These are phyloP conservation scores for Phaeosphaeria sp. DNA, from an alignment of 2,329 filamentous ascomycete genomes.

Conservation along the genomic window DNA sequence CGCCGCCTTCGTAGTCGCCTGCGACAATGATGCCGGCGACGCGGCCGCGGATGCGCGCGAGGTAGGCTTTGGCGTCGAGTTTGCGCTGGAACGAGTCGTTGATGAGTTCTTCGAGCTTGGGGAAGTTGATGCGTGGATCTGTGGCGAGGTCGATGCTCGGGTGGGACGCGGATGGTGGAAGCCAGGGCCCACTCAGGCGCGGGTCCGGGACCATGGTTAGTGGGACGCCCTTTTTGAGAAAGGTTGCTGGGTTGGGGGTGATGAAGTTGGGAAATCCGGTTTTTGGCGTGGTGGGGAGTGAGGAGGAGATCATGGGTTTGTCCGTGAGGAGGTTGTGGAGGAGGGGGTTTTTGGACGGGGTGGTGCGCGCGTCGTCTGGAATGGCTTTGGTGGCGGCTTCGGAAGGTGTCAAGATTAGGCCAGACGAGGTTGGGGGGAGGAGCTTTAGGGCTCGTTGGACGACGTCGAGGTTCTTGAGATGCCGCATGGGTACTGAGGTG, in stretches of 20 bases:
- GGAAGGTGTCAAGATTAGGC: constrained; percentile 82
- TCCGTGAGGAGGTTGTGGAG: constrained; percentile 97
- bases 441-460: constrained; percentile 73
- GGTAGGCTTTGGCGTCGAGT: constrained; percentile 82
- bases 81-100: constrained; percentile 91
- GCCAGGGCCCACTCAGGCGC: constrained; percentile 67
- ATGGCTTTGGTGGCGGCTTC: constrained; percentile 70
- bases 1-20: constrained; percentile 94
- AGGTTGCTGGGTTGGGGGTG: constrained; percentile 69
- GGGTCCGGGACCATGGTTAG: constrained; percentile 82
- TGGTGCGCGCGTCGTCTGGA: constrained; percentile 58
- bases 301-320: constrained; percentile 90
- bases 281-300: constrained; percentile 67
- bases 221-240: constrained; percentile 90
- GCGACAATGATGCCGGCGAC: constrained; percentile 93
- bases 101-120: constrained; percentile 83
- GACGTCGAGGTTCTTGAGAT: constrained; percentile 75
- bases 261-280: constrained; percentile 35
- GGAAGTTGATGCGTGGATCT: constrained; percentile 81
- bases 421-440: constrained; percentile 84
- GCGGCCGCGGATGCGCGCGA: constrained; percentile 78
- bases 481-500: constrained; percentile 43
- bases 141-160: constrained; percentile 70
- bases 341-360: constrained; percentile 77
- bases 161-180: constrained; percentile 64